Evolutionary conservation across 257 asterid species (phyloP).

Genomic region (Linderniella brevidens): DNA sequence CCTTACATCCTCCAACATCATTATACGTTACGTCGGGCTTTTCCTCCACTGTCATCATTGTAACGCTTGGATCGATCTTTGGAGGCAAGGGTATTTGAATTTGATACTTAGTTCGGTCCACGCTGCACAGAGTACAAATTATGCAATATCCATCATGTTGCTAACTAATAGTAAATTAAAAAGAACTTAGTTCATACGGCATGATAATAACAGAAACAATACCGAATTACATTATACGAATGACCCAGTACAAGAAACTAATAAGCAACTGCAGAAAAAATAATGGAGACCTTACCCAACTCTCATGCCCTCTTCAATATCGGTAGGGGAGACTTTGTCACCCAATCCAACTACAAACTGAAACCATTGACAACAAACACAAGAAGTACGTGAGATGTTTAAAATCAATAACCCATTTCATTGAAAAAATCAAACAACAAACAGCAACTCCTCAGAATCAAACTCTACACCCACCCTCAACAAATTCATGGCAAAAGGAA

Average conservation of each 20-base stretch:
- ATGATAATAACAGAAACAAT: too few species aligned
- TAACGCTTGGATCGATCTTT: constrained; percentile 95
- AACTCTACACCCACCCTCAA: too few species aligned
- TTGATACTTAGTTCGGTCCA: constrained; percentile 90
- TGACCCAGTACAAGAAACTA: too few species aligned
- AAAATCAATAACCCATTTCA: constrained; percentile 9
- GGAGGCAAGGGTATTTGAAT: constrained; percentile 98
- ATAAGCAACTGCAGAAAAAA: not conserved
- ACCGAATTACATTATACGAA: too few species aligned
- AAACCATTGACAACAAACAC: constrained; percentile 1
- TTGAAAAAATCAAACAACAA: constrained; percentile 7
- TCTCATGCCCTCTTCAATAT: constrained; percentile 90
- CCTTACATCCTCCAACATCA: constrained; percentile 98
- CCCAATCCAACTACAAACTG: constrained; percentile 90
- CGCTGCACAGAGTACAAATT: constrained; percentile 30
- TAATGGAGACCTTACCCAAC: constrained; percentile 41
- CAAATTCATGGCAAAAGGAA: too few species aligned
- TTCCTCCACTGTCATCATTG: constrained; percentile 99
- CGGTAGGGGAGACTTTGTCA: constrained; percentile 82
- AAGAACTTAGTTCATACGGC: too few species aligned
- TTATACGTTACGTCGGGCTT: constrained; percentile 95
- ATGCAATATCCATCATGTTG: not conserved
- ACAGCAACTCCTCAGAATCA: not conserved
- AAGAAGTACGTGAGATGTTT: too few species aligned
- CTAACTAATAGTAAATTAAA: not conserved